Percentiles rank a stretch among this genome's conserved stretches.
phyloP scores from a whole-genome alignment of 345 rosid genomes.

The Sonneratia caseolaris region DNA sequence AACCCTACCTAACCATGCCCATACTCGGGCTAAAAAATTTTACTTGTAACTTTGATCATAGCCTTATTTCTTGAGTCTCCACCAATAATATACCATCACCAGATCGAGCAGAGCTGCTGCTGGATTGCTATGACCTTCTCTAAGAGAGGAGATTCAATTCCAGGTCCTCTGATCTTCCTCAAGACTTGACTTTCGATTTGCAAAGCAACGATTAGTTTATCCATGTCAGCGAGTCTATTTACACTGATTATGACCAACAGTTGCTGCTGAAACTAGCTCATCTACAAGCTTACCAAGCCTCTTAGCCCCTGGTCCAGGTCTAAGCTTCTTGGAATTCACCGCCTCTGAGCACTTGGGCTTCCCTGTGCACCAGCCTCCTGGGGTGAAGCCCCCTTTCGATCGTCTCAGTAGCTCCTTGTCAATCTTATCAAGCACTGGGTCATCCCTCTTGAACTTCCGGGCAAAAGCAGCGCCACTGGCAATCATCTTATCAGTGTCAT shows the following conservation, averaged over 20 bases:
- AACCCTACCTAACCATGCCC: too few relatives aligned
- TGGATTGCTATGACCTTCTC: neutral
- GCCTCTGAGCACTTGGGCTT: slow-evolving; percentile 55
- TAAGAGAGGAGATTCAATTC: neutral
- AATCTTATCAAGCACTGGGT: slow-evolving; percentile 50
- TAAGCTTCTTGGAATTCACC: slow-evolving; percentile 47
- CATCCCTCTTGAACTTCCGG: slow-evolving; percentile 57
- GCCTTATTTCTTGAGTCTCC: neutral
- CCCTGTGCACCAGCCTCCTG: slow-evolving; percentile 93
- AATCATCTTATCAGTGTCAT: slow-evolving; percentile 53
- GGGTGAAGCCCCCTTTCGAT: slow-evolving; percentile 51
- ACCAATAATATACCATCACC: neutral
- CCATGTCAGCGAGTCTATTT: slow-evolving; percentile 31
- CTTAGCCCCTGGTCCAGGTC: slow-evolving; percentile 66
- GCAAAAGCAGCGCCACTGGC: slow-evolving; percentile 82
- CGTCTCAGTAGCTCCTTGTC: slow-evolving; percentile 68
- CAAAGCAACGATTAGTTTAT: slow-evolving; percentile 2
- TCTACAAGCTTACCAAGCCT: slow-evolving; percentile 50
- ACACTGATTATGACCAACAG: slow-evolving; percentile 50
- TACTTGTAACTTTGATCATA: too few relatives aligned
- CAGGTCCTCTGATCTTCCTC: neutral
- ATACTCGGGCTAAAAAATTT: too few relatives aligned
- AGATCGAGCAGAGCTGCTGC: neutral
- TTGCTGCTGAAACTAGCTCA: slow-evolving; percentile 39
- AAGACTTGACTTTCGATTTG: neutral